Conservation (phyloP, 208 protist genomes). For the Leishmania major region DNA sequence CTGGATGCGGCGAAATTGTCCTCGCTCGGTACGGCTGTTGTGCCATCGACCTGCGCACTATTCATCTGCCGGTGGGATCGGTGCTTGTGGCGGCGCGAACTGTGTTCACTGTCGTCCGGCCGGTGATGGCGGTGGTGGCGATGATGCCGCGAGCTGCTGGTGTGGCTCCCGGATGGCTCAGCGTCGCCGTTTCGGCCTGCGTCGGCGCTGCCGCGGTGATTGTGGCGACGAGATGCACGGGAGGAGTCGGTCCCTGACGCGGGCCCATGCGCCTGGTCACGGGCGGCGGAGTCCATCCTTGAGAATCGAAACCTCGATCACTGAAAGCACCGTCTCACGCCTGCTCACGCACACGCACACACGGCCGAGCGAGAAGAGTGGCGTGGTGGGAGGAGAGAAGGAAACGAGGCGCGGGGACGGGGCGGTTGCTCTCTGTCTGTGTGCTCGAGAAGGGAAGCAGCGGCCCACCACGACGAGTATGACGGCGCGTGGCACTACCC, state of each 20-base stretch:
- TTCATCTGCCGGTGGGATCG: too few species aligned
- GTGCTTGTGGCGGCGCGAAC: background rate
- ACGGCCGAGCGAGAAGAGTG: background rate
- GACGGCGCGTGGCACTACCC: too few species aligned
- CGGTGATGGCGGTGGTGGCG: slow-evolving; percentile 11
- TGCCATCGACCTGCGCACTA: background rate
- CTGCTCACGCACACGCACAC: background rate
- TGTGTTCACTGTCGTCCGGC: background rate
- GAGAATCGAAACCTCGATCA: background rate
- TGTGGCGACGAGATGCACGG: background rate
- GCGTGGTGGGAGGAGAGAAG: background rate
- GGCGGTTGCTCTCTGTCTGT: too few species aligned
- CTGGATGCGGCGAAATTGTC: background rate
- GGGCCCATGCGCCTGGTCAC: background rate
- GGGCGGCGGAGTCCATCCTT: background rate
- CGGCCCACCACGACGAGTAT: too few species aligned
- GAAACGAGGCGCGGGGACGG: too few species aligned
- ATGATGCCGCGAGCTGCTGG: background rate
- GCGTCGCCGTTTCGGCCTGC: background rate
- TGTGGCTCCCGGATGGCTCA: background rate
- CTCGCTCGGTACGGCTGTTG: background rate
- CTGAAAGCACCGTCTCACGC: background rate
- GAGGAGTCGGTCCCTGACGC: slow-evolving; percentile 1
- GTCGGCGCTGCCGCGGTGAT: background rate
- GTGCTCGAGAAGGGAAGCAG: too few species aligned